Conservation (phyloP, 2,329 filamentous ascomycete genomes). For the Biscogniauxia marginata region DNA sequence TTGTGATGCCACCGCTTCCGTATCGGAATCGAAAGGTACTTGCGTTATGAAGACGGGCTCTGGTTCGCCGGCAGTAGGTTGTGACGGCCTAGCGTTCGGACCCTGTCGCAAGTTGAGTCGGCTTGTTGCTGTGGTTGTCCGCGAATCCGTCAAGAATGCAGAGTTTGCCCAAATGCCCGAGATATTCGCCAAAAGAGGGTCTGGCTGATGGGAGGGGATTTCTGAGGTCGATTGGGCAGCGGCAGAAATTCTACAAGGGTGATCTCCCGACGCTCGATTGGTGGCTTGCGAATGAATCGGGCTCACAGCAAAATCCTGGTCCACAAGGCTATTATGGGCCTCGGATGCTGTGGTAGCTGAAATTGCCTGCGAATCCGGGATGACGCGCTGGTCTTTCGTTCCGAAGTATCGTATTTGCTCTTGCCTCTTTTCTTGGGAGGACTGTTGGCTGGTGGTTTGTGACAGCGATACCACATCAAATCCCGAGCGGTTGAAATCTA, state of each 20-base stretch:
- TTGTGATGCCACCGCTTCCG: slow-evolving; percentile 6
- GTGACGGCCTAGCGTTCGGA: neutral
- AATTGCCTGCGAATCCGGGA: slow-evolving; percentile 33
- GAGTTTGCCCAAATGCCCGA: slow-evolving; percentile 10
- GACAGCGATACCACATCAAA: slow-evolving; percentile 15
- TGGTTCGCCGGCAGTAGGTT: neutral
- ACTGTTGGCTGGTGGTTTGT: slow-evolving; percentile 13
- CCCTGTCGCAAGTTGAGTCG: neutral
- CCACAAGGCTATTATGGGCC: slow-evolving; percentile 13
- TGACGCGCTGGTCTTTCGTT: slow-evolving; percentile 18
- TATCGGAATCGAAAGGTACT: slow-evolving; percentile 6
- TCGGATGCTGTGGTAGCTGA: slow-evolving; percentile 22
- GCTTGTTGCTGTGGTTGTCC: slow-evolving; percentile 1
- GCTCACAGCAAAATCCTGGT: slow-evolving; percentile 1
- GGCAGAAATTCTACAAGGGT: neutral
- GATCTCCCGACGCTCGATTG: neutral
- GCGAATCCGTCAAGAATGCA: slow-evolving; percentile 3
- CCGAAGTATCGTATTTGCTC: neutral
- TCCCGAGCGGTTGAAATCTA: slow-evolving; percentile 19
- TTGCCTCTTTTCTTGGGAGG: slow-evolving; percentile 12
- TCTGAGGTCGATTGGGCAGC: slow-evolving; percentile 11
- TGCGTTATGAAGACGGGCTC: slow-evolving; percentile 7
- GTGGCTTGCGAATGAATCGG: slow-evolving; percentile 11
- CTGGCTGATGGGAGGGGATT: slow-evolving; percentile 32
- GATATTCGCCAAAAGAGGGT: slow-evolving; percentile 8